A percentile compares a stretch with the other conserved stretches of the same genome.
Conservation (phyloP, 2,329 filamentous ascomycete species). For the Lithohypha guttulata region DNA sequence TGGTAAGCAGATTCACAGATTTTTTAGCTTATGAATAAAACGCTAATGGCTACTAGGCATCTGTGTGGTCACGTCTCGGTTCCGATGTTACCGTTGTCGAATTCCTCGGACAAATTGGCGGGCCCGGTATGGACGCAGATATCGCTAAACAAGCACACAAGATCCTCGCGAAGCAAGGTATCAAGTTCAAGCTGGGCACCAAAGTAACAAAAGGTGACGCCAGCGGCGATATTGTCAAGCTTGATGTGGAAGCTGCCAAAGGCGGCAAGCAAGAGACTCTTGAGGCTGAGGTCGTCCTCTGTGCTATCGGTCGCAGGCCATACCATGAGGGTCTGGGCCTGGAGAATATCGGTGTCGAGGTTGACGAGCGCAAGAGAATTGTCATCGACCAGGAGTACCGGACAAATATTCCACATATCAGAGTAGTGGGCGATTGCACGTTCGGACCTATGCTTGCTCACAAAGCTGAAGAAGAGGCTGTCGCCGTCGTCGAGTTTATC, state of each 20-base stretch:
- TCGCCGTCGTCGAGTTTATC: conserved; percentile 92
- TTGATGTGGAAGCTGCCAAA: conserved; percentile 84
- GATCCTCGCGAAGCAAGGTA: conserved; percentile 87
- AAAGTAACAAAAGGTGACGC: conserved; percentile 85
- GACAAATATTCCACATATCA: conserved; percentile 94
- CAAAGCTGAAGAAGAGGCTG: conserved; percentile 97
- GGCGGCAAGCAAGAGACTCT: conserved; percentile 89
- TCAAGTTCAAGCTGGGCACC: conserved; percentile 96
- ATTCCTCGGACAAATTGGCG: conserved; percentile 91
- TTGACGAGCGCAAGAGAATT: conserved; percentile 85
- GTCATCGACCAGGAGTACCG: conserved; percentile 98
- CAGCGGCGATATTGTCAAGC: conserved; percentile 63
- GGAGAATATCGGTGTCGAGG: conserved; percentile 85
- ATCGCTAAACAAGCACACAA: conserved; percentile 87
- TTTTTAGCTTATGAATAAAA: no score
- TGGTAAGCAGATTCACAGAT: conserved; percentile 57
- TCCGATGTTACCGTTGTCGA: conserved; percentile 94
- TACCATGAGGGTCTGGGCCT: conserved; percentile 87
- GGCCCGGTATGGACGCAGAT: conserved; percentile 92
- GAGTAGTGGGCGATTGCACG: conserved; percentile 88
- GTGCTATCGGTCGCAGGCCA: conserved; percentile 89
- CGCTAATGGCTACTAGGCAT: conserved; percentile 52
- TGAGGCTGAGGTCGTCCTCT: conserved; percentile 88
- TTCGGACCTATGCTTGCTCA: conserved; percentile 98
- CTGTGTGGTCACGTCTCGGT: conserved; percentile 91